phyloP scores from a whole-genome alignment of 805 yeast genomes.

The Candida ipomoeae region DNA sequence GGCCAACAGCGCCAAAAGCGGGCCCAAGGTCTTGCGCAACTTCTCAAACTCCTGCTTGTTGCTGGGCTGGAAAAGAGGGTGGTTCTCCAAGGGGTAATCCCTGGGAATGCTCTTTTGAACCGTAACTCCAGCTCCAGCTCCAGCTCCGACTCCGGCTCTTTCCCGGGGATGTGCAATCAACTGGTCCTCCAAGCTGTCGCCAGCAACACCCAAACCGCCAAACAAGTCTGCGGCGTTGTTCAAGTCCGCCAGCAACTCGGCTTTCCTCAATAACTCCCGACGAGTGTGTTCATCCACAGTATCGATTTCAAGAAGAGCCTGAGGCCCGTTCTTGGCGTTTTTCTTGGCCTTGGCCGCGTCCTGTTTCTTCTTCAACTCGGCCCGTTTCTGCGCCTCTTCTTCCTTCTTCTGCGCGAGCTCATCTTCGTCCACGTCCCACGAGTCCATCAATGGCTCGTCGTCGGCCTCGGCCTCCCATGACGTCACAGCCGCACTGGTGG shows the following conservation, averaged over 20 bases:
- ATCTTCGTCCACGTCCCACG: conserved; percentile 85
- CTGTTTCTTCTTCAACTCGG: conserved; percentile 40
- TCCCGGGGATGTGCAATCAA: conserved; percentile 52
- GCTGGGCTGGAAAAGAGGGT: conserved; percentile 82
- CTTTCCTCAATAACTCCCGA: conserved; percentile 67
- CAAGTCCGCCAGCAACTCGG: conserved; percentile 80
- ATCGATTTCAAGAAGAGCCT: conserved; percentile 54
- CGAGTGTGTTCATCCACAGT: conserved; percentile 70
- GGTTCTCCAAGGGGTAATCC: conserved; percentile 61
- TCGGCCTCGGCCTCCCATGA: conserved; percentile 84
- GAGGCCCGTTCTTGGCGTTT: conserved; percentile 35
- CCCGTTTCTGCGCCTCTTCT: conserved; percentile 41
- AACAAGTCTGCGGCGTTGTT: conserved; percentile 91
- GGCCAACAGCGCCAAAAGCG: conserved; percentile 57
- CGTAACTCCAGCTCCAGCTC: conserved; percentile 21
- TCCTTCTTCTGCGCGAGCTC: conserved; percentile 52
- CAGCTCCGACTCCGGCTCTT: conserved; percentile 31
- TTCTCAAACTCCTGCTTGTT: conserved; percentile 72
- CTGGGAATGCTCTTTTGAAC: conserved; percentile 40
- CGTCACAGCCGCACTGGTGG: conserved; percentile 45
- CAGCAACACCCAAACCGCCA: conserved; percentile 61
- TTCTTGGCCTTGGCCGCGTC: conserved; percentile 48
- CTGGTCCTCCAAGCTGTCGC: conserved; percentile 30
- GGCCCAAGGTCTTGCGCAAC: conserved; percentile 66
- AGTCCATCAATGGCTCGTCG: conserved; percentile 72